Evolutionary conservation across 306 rosid genomes (phyloP), one percentile per base, ranked within the genome.

Genomic region (Castanospermum australe): DNA sequence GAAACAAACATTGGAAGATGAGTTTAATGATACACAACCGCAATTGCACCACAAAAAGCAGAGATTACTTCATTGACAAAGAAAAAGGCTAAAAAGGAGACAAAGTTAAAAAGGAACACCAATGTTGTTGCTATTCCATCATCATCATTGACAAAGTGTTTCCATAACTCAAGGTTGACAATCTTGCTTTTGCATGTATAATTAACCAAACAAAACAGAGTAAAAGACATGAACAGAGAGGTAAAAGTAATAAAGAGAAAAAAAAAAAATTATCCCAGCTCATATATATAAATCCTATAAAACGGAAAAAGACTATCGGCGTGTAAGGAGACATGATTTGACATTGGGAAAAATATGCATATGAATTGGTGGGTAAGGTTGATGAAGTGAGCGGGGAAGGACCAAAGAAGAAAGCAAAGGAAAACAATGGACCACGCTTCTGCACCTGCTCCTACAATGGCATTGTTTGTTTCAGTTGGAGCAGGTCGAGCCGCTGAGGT

Each of bases 401-500:
- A 77, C 67, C 68, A 57, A 68, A 36, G 75, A 42, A 79, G 71
- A 51, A 50, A 12, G 20, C n/a, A 48, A 48, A 18, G 57, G 15
- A 48, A 75, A 66, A 20, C 69, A 81, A 81, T 24, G 90, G 84
- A 81, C 89, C 82, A 91, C 98, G 93, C 99, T 95, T 92, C 98
- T 74, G 96, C 92, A 83, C 98, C 91, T 85, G 90, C 98, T 90
- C 87, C 91, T 88, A 82, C 80, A 84, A 76, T 82, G 86, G 81
- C 85, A 67, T 84, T 83, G 87, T 83, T 74, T 86, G 82, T 79
- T 86, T 33, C 47, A 77, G 86, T 81, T 82, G 97, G 89, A 95
- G 96, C 98, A 91, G 91, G 97, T 87, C 87, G 99, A 92, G 99
- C 98, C 87, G 97, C 92, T 86, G 92, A 87, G 97, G 96, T 92